phyloP scores from a whole-genome alignment of 2,329 filamentous ascomycete species.

The Trichoderma sp. region DNA sequence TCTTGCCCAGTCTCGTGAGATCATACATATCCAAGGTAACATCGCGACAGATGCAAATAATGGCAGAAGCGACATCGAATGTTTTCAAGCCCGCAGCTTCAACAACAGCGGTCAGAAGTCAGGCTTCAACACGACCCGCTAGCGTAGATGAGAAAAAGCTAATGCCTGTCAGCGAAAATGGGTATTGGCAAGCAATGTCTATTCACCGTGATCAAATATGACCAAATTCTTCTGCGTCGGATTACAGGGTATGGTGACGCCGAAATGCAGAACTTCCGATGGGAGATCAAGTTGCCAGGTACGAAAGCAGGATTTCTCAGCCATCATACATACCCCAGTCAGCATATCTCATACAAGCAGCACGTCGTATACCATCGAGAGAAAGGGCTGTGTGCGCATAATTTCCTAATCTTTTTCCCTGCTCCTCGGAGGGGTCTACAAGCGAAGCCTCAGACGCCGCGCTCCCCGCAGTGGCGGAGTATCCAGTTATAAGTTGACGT shows the following conservation, averaged over 20 bases:
- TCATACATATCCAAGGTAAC: slow-evolving; percentile 17
- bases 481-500: not conserved
- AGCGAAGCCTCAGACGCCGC: not conserved
- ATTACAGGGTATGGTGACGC: slow-evolving; percentile 20
- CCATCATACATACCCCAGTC: slow-evolving; percentile 2
- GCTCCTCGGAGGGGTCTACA: not conserved
- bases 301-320: slow-evolving; percentile 7
- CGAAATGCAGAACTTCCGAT: not conserved
- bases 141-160: not conserved
- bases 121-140: slow-evolving; percentile 1
- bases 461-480: not conserved
- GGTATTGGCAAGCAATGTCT: not conserved
- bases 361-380: not conserved
- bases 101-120: slow-evolving; percentile 19
- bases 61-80: slow-evolving; percentile 9
- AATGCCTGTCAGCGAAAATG: not conserved
- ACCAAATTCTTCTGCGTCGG: not conserved
- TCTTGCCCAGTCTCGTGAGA: slow-evolving; percentile 23
- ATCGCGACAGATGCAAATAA: slow-evolving; percentile 13
- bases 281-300: not conserved
- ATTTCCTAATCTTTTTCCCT: not conserved
- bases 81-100: slow-evolving; percentile 13
- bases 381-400: not conserved
- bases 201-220: not conserved
- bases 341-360: not conserved